Base-by-base conservation (phyloP, 805 yeast species). In the Blastobotrys parvus region DNA sequence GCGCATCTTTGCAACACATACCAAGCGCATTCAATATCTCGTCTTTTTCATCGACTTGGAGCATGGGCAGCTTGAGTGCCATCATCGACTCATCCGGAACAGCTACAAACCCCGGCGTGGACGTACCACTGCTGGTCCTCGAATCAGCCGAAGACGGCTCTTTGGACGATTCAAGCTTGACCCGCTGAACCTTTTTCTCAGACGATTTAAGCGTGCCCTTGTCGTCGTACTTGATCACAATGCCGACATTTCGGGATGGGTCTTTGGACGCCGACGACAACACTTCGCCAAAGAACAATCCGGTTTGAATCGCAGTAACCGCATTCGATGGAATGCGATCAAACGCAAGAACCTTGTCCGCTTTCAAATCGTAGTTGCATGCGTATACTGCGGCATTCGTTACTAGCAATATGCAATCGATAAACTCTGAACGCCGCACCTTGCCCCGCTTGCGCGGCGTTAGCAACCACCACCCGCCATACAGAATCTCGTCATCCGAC, bases 401-500 rank as follows among this genome's bases (percentile, higher is more conserved):
- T 8, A 61, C 43, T 3, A 62, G 45, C 19, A 64, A 43, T 3
- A 64, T 50, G 11, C 50, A 38, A 21, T 59, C 58, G 10, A 42
- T 39, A 42, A 62, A 23, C 4, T 39, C 40, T 13, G 36, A 38
- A 6, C 45, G 41, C 16, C 46, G 47, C 6, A 43, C 35, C 15
- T 42, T 25, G 13, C 38, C 33, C 7, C 45, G 43, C 32, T 16
- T 44, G 44, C 47, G 15, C 15, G 57, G 53, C 8, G 52, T 45
- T 25, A 49, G 48, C 19, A 63, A 52, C 67, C 67, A 62, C 67
- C 69, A 66, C 3, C 58, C 57, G 0, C 60, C 66, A 20, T 57
- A 41, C 6, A 62, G 34, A 3, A 38, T 45, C 31, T 62, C 65
- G 16, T 45, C 35, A 5, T 42, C 48, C 6, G 45, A 41, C 13